Percentiles rank a stretch among this genome's conserved stretches.
Evolutionary conservation across 2,329 filamentous ascomycete species (phyloP).

Genomic region (Beauveria varroae): DNA sequence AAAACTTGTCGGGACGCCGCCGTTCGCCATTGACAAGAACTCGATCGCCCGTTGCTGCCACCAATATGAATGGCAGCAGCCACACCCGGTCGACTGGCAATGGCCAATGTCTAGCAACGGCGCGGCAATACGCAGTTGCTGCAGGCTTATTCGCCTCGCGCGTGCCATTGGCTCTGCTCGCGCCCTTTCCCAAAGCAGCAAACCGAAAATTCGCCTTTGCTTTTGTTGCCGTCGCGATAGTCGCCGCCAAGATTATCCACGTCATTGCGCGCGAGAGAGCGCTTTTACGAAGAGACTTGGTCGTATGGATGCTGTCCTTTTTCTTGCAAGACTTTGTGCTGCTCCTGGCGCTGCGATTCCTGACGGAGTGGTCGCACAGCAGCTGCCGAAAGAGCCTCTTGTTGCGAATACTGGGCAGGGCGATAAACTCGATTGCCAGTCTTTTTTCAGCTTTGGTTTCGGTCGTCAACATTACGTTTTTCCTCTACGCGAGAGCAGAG

Average conservation of each 20-base stretch:
- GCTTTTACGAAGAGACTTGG: slow-evolving; percentile 1
- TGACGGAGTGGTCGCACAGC: slow-evolving; percentile 8
- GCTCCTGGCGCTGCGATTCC: not conserved
- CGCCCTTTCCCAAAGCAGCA: not conserved
- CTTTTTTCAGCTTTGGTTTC: not conserved
- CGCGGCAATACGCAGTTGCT: not conserved
- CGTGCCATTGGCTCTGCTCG: not conserved
- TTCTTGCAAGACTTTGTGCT: slow-evolving; percentile 10
- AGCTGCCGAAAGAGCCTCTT: not conserved
- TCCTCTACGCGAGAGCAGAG: slow-evolving; percentile 21
- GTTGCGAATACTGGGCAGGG: not conserved
- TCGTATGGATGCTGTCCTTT: slow-evolving; percentile 9
- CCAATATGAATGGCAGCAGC: slow-evolving; percentile 5
- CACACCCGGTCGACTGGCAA: not conserved
- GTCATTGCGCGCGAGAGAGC: slow-evolving; percentile 7
- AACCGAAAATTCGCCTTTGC: slow-evolving; percentile 8
- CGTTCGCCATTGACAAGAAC: not conserved
- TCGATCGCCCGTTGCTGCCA: not conserved
- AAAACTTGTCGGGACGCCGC: not conserved
- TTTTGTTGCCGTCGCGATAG: slow-evolving; percentile 7
- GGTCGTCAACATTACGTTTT: slow-evolving; percentile 23
- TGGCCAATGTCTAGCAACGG: not conserved
- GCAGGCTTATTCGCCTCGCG: slow-evolving; percentile 5
- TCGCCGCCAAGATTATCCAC: slow-evolving; percentile 10
- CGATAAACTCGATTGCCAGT: not conserved